phyloP scores from a whole-genome alignment of 345 rosid genomes.

The Gossypium australe region DNA sequence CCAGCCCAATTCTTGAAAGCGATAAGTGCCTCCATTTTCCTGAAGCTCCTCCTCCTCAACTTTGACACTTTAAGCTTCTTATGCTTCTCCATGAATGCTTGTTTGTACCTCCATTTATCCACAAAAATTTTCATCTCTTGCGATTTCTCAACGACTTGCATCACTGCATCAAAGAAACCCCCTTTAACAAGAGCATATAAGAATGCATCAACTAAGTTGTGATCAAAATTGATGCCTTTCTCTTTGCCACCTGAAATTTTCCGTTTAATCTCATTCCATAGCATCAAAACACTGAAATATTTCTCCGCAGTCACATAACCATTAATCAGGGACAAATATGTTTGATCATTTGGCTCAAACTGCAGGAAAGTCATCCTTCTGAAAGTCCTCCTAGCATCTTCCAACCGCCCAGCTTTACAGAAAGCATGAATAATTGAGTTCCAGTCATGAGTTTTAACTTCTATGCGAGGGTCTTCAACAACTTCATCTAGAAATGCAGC shows the following conservation, averaged over 20 bases:
- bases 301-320: constrained; percentile 74
- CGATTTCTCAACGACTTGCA: constrained; percentile 93
- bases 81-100: constrained; percentile 94
- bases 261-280: constrained; percentile 83
- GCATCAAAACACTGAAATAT: constrained; percentile 63
- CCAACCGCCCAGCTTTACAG: constrained; percentile 78
- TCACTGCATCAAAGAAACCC: constrained; percentile 90
- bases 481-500: constrained; percentile 90
- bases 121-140: constrained; percentile 87
- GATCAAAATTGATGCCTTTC: constrained; percentile 53
- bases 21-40: constrained; percentile 88
- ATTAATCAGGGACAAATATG: constrained; percentile 77
- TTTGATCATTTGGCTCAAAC: constrained; percentile 80
- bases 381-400: constrained; percentile 82
- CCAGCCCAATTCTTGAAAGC: constrained; percentile 99
- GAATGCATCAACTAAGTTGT: constrained; percentile 77
- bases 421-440: constrained; percentile 94
- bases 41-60: constrained; percentile 72
- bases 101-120: constrained; percentile 97
- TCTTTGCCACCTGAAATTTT: constrained; percentile 52
- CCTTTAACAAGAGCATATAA: constrained; percentile 87
- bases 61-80: constrained; percentile 86
- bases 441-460: constrained; percentile 94
- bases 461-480: constrained; percentile 82
- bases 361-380: constrained; percentile 82